Evolutionary conservation across 148 eudicot genomes (phyloP).

Genomic region (Camellia sinensis): DNA sequence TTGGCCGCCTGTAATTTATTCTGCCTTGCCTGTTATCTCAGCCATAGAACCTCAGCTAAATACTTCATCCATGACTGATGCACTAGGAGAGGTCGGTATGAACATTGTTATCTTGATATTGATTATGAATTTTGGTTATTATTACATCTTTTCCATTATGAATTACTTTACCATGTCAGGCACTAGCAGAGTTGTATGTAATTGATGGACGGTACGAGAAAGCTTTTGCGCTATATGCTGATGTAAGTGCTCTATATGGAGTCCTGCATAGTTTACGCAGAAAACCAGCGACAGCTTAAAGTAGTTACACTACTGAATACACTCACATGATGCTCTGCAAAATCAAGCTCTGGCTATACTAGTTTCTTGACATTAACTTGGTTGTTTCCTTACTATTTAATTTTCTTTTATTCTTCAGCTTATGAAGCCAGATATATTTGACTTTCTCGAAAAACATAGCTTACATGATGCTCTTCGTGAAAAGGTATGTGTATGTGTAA

Average conservation of each 20-base stretch:
- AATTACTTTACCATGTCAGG: conserved; percentile 44
- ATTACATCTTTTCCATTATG: neutral
- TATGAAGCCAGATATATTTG: conserved; percentile 81
- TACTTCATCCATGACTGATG: conserved; percentile 74
- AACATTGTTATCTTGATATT: neutral
- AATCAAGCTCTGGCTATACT: neutral
- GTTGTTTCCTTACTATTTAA: neutral
- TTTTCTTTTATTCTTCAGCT: conserved; percentile 51
- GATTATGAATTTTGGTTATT: conserved; percentile 11
- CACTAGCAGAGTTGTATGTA: conserved; percentile 87
- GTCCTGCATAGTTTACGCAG: neutral
- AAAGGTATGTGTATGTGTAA: conserved; percentile 53
- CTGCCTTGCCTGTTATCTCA: conserved; percentile 68
- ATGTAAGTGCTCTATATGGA: conserved; percentile 54
- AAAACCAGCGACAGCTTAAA: neutral
- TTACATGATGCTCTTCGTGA: conserved; percentile 80
- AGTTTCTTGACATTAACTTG: conserved; percentile 6
- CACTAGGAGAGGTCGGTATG: conserved; percentile 70
- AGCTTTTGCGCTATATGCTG: conserved; percentile 88
- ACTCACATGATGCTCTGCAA: neutral
- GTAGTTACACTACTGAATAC: too few species aligned
- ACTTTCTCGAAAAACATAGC: conserved; percentile 88
- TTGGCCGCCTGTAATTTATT: conserved; percentile 85
- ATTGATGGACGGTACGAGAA: conserved; percentile 79
- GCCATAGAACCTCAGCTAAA: conserved; percentile 88